Percentiles rank a stretch among this genome's conserved stretches.
phyloP scores from a whole-genome alignment of 2,329 filamentous ascomycete species.

The Colletotrichum sp. region DNA sequence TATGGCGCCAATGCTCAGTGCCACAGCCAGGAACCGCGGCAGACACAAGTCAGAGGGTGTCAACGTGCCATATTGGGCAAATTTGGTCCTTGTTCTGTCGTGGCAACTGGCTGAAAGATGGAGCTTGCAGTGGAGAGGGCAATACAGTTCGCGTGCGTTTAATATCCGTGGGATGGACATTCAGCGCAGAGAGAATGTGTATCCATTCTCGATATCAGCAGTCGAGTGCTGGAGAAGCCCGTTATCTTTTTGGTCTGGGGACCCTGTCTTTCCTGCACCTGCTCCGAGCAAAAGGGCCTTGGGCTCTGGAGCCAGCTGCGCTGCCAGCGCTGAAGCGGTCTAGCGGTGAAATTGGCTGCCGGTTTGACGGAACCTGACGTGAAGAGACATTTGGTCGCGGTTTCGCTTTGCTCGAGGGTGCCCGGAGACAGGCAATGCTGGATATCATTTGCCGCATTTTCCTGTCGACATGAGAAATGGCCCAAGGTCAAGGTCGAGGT shows the following conservation, averaged over 20 bases:
- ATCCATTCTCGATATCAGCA: constrained; percentile 9
- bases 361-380: neutral
- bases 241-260: constrained; percentile 9
- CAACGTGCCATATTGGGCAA: neutral
- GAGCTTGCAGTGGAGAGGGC: constrained; percentile 2
- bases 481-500: neutral
- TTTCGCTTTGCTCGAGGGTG: neutral
- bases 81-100: neutral
- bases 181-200: neutral
- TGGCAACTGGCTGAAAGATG: neutral
- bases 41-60: constrained; percentile 6
- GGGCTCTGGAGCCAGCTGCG: neutral
- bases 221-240: neutral
- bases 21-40: constrained; percentile 1
- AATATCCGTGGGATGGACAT: constrained; percentile 1
- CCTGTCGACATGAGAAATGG: neutral
- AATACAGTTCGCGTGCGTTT: constrained; percentile 12
- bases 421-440: neutral
- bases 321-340: neutral
- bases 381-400: neutral
- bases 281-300: neutral
- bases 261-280: neutral
- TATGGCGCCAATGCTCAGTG: constrained; percentile 1
- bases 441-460: neutral
- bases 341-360: neutral